Evolutionary conservation across 495 filamentous ascomycete genomes (phyloP), one percentile per base, ranked within the genome.

Genomic region (Xylaria telfairii): DNA sequence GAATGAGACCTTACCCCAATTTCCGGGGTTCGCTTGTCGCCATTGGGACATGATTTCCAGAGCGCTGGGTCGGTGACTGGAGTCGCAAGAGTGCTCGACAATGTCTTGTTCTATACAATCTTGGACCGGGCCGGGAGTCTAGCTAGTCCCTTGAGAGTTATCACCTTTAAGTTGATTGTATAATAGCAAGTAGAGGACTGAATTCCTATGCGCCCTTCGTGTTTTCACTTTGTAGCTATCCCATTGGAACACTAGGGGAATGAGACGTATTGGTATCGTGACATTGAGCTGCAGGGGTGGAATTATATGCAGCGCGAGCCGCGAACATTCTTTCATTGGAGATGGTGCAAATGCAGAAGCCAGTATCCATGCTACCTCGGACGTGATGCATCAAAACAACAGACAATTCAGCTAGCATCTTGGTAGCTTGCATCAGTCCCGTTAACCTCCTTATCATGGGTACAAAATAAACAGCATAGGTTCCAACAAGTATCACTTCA

Each of bases 291-390:
- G 34, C 26, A 46, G 51, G 72, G 71, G 69, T 69, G 49, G 2
- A 47, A 64, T 74, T 70, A 68, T 72, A 71, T 75, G 76, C 72
- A 74, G 74, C 74, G 76, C 51, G 76, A 78, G 76, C 74, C 70
- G 76, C 73, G 67, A 73, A 69, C 74, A 75, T 76, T 75, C 71
- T 78, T 76, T 78, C 37, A 78, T 78, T 73, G 72, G 74, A 72
- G 65, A 72, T 76, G 56, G 32, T 63, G 44, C 44, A 65, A 44
- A 76, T 76, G 74, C 72, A 73, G 68, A 71, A 71, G 74, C 71
- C 61, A 72, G 73, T 21, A 34, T 39, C 51, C 68, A 76, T 78
- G 74, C 76, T 78, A 78, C 53, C 69, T 65, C 65, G 63, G 73
- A 68, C 70, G 71, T 60, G 70, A 64, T 71, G 51, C 72, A 70